Evolutionary conservation across 441 rosid species (phyloP).

Genomic region (Rhodomyrtus psidioides): DNA sequence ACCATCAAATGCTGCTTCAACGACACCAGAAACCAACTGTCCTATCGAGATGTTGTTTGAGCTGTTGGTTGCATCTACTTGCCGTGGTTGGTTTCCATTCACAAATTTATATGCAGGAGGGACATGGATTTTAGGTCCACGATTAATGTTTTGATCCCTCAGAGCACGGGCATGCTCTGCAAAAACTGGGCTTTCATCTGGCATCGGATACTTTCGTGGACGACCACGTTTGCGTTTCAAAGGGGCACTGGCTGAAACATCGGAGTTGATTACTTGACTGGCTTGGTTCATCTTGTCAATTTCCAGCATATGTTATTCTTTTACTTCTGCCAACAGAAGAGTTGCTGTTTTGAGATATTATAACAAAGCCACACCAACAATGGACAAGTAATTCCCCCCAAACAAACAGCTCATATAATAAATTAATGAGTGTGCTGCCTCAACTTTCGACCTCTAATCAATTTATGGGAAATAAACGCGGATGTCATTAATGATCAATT

Average conservation of each 20-base stretch:
- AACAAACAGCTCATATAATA: background rate
- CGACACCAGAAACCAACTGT: constrained; percentile 51
- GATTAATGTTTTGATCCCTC: constrained; percentile 18
- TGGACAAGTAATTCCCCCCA: background rate
- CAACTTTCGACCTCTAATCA: background rate
- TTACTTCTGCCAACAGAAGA: background rate
- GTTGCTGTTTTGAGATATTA: background rate
- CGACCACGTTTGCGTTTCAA: constrained; percentile 84
- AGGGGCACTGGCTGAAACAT: constrained; percentile 31
- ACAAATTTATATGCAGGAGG: constrained; percentile 27
- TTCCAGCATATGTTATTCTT: background rate
- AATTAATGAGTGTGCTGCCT: background rate
- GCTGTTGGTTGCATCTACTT: constrained; percentile 14
- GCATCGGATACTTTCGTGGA: constrained; percentile 55
- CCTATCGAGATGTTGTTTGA: constrained; percentile 40
- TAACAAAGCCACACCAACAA: background rate
- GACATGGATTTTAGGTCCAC: constrained; percentile 19
- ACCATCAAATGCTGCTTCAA: constrained; percentile 81
- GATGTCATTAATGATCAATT: background rate
- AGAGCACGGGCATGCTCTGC: constrained; percentile 2
- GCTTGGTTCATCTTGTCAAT: constrained; percentile 43
- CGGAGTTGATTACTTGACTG: constrained; percentile 30
- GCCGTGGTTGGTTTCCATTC: constrained; percentile 26
- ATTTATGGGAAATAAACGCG: background rate
- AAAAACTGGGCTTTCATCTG: constrained; percentile 12